Base-by-base conservation (phyloP, 306 rosid species). In the Glycyrrhiza uralensis region DNA sequence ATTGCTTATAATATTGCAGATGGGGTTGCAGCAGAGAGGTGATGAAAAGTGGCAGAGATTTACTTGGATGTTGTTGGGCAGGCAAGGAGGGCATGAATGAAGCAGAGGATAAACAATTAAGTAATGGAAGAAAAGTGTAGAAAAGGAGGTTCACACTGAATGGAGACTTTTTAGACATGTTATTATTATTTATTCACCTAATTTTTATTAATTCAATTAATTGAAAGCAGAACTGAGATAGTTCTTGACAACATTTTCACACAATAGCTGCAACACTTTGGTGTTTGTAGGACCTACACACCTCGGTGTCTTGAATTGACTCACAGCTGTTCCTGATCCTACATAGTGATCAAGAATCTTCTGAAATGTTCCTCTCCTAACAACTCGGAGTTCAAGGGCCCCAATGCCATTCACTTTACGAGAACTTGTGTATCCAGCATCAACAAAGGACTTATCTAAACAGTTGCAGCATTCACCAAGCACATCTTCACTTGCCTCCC, bases 281-380 rank as follows among this genome's bases (percentile, higher is more conserved):
- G 8, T 58, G 72, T 95, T 90, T 2, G 77, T 57, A 13, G 82
- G 82, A 7, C 84, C 85, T 24, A 91, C 87, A 79, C 87, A 88
- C 32, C 99, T 82, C 29, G 97, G 96, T n/a, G 95, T 82, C 86
- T 94, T 94, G 78, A 83, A 91, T 83, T 91, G 99, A 66, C 85
- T 89, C 17, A 82, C 90, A 12, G 92, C 87, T 10, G 80, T 64
- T 19, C 96, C 97, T 55, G 74, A 77, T 19, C 72, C 82, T 20
- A 95, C 69, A 81, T 11, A 88, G 76, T 92, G 92, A 9, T 88
- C 86, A 7, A 91, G 87, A 59, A 95, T 78, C 80, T 81, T 84
- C 42, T 78, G 89, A 57, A 95, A 91, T n/a, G 97, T 91, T 70
- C 97, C 99, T 51, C 71, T 80, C 49, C 66, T 30, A 15, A 95